Percentiles rank a stretch among this genome's conserved stretches.
Conservation (phyloP, 352 stramenopile genomes). For the Pythium vanterpoolii region DNA sequence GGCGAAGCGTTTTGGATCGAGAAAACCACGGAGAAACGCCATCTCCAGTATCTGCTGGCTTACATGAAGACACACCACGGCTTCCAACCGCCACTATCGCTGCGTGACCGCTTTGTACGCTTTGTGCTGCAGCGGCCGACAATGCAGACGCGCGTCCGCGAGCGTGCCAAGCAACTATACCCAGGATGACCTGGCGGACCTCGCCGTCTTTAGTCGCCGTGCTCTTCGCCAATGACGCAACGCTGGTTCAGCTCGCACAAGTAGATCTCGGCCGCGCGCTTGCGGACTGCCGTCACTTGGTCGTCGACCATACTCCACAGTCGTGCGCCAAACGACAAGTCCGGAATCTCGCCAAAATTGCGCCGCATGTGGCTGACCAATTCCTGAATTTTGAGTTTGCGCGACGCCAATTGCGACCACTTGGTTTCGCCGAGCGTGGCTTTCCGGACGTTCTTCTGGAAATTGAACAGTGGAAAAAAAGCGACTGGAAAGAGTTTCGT, state of each 20-base stretch:
- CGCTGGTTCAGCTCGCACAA: conserved; percentile 36
- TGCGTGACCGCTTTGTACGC: conserved; percentile 31
- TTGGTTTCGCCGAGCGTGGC: conserved; percentile 16
- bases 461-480: conserved; percentile 23
- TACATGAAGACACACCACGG: conserved; percentile 44
- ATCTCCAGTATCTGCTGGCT: conserved; percentile 29
- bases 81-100: conserved; percentile 29
- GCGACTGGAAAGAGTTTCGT: conserved; percentile 20
- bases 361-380: conserved; percentile 59
- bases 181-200: no score
- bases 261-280: conserved; percentile 48
- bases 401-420: conserved; percentile 29
- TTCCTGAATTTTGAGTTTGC: conserved; percentile 52
- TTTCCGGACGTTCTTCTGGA: conserved; percentile 23
- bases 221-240: conserved; percentile 19
- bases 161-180: conserved; percentile 39
- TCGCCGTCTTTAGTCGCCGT: background rate
- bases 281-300: conserved; percentile 42
- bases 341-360: conserved; percentile 41
- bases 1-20: conserved; percentile 48
- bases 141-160: conserved; percentile 23
- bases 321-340: conserved; percentile 35
- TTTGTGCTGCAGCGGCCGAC: conserved; percentile 33
- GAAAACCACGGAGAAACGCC: conserved; percentile 43
- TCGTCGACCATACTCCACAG: conserved; percentile 48